Conservation (phyloP, 805 yeast genomes). For the Tetrapisispora arboricola region DNA sequence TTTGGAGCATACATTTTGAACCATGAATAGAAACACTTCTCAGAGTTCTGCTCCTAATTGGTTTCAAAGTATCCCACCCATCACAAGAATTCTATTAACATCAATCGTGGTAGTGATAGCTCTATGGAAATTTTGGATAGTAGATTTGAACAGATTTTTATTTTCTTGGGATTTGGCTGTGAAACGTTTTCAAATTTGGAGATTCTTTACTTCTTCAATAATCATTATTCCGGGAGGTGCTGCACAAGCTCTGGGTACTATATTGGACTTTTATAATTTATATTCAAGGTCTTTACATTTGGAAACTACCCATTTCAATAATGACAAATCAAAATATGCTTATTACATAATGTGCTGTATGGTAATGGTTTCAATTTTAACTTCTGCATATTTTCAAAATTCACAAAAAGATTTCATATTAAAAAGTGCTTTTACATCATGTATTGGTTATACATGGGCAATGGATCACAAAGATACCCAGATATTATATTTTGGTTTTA, state of each 20-base stretch:
- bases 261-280: conserved; percentile 19
- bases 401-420: conserved; percentile 9
- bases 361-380: conserved; percentile 6
- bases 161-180: conserved; percentile 14
- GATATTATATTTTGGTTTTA: conserved; percentile 44
- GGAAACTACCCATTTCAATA: conserved; percentile 17
- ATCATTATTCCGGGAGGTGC: conserved; percentile 7
- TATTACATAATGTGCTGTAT: conserved; percentile 20
- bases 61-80: conserved; percentile 41
- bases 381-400: conserved; percentile 8
- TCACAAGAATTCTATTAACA: conserved; percentile 45
- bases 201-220: conserved; percentile 20
- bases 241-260: conserved; percentile 4
- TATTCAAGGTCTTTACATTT: conserved; percentile 21
- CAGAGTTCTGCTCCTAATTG: conserved; percentile 6
- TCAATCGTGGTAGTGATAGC: conserved; percentile 32
- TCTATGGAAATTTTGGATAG: conserved; percentile 3
- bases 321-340: conserved; percentile 15
- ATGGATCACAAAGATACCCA: conserved; percentile 28
- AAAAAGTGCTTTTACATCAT: conserved; percentile 18
- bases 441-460: conserved; percentile 52
- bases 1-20: too few species aligned
- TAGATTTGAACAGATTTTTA: conserved; percentile 5
- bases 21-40: not conserved
- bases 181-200: conserved; percentile 21